These are phyloP conservation scores for Hordeum marinum DNA, from an alignment of 176 grass and related monocot species.

Conservation along the genomic window DNA sequence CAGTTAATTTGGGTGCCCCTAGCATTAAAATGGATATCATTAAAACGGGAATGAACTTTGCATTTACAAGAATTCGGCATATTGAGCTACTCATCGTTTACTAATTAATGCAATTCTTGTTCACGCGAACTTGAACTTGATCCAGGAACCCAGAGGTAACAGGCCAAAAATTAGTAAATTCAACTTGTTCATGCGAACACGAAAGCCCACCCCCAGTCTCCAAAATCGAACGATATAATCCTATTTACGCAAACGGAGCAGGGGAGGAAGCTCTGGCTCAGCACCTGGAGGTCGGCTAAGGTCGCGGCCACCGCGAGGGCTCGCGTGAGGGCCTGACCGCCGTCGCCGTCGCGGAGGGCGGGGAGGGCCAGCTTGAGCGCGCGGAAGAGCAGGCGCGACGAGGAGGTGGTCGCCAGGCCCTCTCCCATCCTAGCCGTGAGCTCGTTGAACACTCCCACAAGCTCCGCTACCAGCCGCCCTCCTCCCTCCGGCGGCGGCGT, in stretches of 20 bases:
- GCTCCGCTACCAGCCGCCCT: conserved; percentile 80
- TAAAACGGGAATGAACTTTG: neutral
- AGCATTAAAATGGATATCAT: neutral
- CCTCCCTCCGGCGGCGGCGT: conserved; percentile 36
- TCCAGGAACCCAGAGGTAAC: neutral
- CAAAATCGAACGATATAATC: neutral
- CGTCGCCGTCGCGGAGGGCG: conserved; percentile 54
- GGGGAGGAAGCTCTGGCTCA: neutral
- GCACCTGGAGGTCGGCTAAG: conserved; percentile 88
- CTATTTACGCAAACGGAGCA: neutral
- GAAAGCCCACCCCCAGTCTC: neutral
- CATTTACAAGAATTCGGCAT: neutral
- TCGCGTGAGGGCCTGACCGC: conserved; percentile 51
- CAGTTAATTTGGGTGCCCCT: neutral
- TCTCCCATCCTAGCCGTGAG: conserved; percentile 70
- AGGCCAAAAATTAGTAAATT: no score
- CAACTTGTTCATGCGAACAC: neutral
- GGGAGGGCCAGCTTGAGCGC: conserved; percentile 77
- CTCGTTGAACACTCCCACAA: conserved; percentile 88
- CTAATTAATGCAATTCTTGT: neutral
- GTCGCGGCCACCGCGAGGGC: conserved; percentile 64
- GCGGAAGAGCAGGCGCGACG: conserved; percentile 78
- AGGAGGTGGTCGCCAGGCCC: conserved; percentile 62
- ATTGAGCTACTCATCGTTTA: neutral
- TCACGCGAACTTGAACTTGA: neutral